Evolutionary conservation across 2,329 filamentous ascomycete species (phyloP).

Genomic region (Corynespora cassiicola): DNA sequence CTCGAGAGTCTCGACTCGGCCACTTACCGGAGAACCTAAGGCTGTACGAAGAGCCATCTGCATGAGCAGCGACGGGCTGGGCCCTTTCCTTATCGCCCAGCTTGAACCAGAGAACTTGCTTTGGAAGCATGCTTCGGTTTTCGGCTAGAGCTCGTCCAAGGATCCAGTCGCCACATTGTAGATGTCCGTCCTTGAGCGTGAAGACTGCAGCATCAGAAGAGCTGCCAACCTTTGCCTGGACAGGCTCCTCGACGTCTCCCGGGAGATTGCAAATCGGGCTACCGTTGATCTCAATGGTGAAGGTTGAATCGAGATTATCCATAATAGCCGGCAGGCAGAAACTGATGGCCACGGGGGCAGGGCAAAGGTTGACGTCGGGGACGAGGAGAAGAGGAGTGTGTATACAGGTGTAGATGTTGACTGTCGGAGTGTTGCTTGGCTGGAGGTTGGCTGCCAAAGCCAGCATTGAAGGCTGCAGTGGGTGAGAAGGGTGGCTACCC

Average conservation of each 20-base stretch:
- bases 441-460: too few species aligned
- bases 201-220: conserved; percentile 28
- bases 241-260: conserved; percentile 11
- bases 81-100: conserved; percentile 9
- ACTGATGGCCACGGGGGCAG: conserved; percentile 10
- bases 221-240: conserved; percentile 26
- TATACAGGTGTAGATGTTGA: too few species aligned
- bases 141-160: conserved; percentile 22
- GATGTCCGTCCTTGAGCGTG: conserved; percentile 21
- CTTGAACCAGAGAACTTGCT: conserved; percentile 30
- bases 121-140: conserved; percentile 26
- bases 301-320: conserved; percentile 26
- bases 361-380: not conserved
- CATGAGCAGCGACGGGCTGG: conserved; percentile 21
- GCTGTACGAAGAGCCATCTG: conserved; percentile 19
- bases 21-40: conserved; percentile 23
- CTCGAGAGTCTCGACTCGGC: not conserved
- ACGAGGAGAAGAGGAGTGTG: not conserved
- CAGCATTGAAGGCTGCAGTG: too few species aligned
- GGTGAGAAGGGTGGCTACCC: too few species aligned
- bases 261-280: conserved; percentile 19
- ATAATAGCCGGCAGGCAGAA: conserved; percentile 15
- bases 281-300: conserved; percentile 33
- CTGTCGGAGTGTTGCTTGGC: too few species aligned
- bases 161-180: conserved; percentile 22